These are phyloP conservation scores for Suillus cothurnatus DNA, from an alignment of 768 basidiomycete genomes.

Conservation along the genomic window DNA sequence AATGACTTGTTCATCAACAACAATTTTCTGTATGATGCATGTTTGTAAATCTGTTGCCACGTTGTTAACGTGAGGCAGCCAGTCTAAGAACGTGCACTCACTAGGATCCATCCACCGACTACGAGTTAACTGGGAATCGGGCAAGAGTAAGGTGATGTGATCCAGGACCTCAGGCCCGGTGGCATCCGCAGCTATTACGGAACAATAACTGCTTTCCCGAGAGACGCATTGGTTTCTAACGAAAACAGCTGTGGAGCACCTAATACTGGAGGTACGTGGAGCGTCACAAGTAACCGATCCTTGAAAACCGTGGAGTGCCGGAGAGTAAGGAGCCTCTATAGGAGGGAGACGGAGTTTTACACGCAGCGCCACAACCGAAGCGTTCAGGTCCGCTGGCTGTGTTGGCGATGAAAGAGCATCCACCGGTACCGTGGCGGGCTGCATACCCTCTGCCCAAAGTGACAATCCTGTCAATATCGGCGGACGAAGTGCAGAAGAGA, in stretches of 20 bases:
- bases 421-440: conserved; percentile 59
- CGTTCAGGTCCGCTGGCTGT: conserved; percentile 35
- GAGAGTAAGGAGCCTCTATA: conserved; percentile 51
- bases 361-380: conserved; percentile 51
- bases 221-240: conserved; percentile 51
- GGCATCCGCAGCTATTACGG: conserved; percentile 44
- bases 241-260: conserved; percentile 65
- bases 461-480: conserved; percentile 45
- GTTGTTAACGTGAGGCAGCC: conserved; percentile 30
- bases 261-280: conserved; percentile 55
- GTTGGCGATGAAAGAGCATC: conserved; percentile 50
- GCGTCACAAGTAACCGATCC: conserved; percentile 56
- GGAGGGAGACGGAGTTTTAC: conserved; percentile 60
- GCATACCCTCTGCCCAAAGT: conserved; percentile 70
- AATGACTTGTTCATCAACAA: conserved; percentile 62
- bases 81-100: conserved; percentile 39
- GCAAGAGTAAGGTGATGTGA: conserved; percentile 56
- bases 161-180: conserved; percentile 48
- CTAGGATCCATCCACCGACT: conserved; percentile 73
- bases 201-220: conserved; percentile 50
- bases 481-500: conserved; percentile 32
- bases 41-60: conserved; percentile 21
- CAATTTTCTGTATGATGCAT: conserved; percentile 68
- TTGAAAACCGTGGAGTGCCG: conserved; percentile 65
- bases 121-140: conserved; percentile 64